phyloP scores from a whole-genome alignment of 2,329 filamentous ascomycete species.

The Xenosphaeropsis pyriputrescens region DNA sequence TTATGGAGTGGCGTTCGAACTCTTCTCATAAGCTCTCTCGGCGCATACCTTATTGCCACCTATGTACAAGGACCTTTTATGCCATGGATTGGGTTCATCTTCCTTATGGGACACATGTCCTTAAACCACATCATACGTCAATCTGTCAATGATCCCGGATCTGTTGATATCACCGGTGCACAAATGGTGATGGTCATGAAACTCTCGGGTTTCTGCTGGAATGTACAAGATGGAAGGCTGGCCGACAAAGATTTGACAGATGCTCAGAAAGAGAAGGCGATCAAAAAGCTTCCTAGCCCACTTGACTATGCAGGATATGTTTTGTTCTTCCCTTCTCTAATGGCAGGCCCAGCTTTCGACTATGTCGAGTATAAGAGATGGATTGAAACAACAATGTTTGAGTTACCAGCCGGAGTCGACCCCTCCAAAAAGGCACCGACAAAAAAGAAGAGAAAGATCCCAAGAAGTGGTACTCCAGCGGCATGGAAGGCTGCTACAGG shows the following conservation, averaged over 20 bases:
- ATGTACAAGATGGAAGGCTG: constrained; percentile 81
- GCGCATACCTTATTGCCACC: constrained; percentile 70
- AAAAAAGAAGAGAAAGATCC: constrained; percentile 81
- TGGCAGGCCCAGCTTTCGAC: constrained; percentile 87
- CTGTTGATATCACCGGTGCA: constrained; percentile 79
- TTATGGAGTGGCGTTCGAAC: constrained; percentile 77
- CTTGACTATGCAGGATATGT: constrained; percentile 84
- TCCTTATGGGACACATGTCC: constrained; percentile 92
- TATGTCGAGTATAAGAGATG: constrained; percentile 85
- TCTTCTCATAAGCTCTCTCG: constrained; percentile 63
- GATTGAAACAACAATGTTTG: constrained; percentile 92
- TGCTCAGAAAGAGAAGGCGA: constrained; percentile 68
- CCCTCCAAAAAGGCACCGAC: constrained; percentile 75
- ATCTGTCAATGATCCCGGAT: constrained; percentile 45
- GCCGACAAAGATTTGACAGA: constrained; percentile 70
- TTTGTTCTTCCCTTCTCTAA: constrained; percentile 84
- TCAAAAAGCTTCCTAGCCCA: constrained; percentile 58
- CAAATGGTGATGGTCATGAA: constrained; percentile 99
- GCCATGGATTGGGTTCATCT: constrained; percentile 93
- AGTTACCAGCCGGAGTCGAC: constrained; percentile 67
- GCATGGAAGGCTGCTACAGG: constrained; percentile 60
- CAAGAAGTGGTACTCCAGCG: constrained; percentile 77
- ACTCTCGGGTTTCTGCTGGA: constrained; percentile 93
- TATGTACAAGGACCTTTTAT: constrained; percentile 81
- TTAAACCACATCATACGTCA: constrained; percentile 78